These are phyloP conservation scores for Perkinsus chesapeaki DNA, from an alignment of 169 alveolate genomes.

Conservation along the genomic window DNA sequence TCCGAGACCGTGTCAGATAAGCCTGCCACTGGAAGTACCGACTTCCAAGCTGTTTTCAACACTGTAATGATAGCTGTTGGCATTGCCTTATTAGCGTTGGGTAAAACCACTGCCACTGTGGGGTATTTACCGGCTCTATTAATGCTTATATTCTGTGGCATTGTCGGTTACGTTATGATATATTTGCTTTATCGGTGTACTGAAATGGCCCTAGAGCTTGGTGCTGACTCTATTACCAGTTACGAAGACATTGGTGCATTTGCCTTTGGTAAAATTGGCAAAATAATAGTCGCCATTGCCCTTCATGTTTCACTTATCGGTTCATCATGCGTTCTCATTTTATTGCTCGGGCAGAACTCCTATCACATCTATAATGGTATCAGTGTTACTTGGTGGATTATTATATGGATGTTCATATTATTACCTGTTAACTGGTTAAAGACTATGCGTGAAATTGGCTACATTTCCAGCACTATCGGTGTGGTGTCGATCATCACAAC, in stretches of 20 bases:
- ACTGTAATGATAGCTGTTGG: not conserved
- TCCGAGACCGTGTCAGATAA: not conserved
- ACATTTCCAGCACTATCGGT: not conserved
- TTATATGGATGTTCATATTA: not conserved
- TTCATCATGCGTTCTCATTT: not conserved
- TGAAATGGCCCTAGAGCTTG: not conserved
- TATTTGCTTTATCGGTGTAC: not conserved
- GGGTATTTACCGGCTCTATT: not conserved
- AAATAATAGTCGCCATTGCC: not conserved
- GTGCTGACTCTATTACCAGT: not conserved
- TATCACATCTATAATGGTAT: not conserved
- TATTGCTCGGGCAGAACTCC: not conserved
- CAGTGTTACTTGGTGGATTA: not conserved
- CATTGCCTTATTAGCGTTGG: not conserved
- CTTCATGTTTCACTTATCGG: not conserved
- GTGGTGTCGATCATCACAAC: slow-evolving; percentile 1
- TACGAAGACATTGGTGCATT: not conserved
- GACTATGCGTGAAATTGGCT: not conserved
- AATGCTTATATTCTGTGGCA: not conserved
- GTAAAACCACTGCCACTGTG: not conserved
- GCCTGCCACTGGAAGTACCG: not conserved
- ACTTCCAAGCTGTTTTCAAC: not conserved
- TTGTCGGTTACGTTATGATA: not conserved
- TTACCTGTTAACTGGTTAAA: not conserved
- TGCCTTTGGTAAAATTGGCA: not conserved